Evolutionary conservation across 2,329 filamentous ascomycete species (phyloP).

Genomic region (Fusarium sulawesiense): DNA sequence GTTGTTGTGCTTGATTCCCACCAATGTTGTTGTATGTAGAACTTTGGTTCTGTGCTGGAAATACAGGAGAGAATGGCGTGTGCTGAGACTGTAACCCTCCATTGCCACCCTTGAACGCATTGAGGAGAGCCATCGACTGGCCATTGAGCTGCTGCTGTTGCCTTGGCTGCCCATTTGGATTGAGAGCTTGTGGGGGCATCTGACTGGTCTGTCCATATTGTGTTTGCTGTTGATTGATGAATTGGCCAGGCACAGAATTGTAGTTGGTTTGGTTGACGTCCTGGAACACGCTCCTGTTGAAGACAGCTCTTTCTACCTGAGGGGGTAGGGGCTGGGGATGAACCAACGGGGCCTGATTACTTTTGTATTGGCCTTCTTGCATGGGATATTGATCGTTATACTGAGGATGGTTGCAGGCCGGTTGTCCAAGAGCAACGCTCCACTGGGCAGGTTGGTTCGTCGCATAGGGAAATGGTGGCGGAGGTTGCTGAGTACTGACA

Average conservation of each 20-base stretch:
- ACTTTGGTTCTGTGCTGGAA: conserved; percentile 26
- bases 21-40: conserved; percentile 22
- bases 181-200: conserved; percentile 26
- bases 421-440: conserved; percentile 30
- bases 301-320: conserved; percentile 65
- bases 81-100: conserved; percentile 37
- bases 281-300: conserved; percentile 54
- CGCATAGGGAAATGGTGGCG: conserved; percentile 48
- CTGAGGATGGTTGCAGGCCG: conserved; percentile 26
- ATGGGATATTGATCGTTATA: conserved; percentile 33
- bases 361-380: conserved; percentile 40
- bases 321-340: conserved; percentile 66
- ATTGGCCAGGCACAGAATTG: conserved; percentile 14
- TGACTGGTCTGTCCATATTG: conserved; percentile 41
- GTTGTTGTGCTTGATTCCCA: conserved; percentile 16
- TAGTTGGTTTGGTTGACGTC: conserved; percentile 38
- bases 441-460: conserved; percentile 36
- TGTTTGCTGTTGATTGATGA: conserved; percentile 41
- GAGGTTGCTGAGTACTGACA: conserved; percentile 46
- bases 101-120: conserved; percentile 56
- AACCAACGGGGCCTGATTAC: conserved; percentile 25
- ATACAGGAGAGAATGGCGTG: conserved; percentile 25
- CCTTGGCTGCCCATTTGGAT: conserved; percentile 26
- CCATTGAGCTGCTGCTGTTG: conserved; percentile 52
- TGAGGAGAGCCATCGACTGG: conserved; percentile 58